Conservation (phyloP, 805 yeast species). For the Clavispora asparagi region DNA sequence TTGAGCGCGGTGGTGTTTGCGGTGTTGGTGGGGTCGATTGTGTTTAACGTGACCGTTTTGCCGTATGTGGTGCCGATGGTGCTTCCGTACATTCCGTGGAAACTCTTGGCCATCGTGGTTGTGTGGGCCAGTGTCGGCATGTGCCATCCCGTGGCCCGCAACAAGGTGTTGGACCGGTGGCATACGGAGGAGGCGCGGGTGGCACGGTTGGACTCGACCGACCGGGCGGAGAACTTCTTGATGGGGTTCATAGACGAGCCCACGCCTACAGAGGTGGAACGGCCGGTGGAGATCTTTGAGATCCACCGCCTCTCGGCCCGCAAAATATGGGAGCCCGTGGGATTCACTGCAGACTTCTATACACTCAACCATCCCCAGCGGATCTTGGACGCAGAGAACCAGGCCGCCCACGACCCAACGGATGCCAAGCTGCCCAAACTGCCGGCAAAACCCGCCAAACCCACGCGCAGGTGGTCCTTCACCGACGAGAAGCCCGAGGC, state of each 20-base stretch:
- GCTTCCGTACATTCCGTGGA: conserved; percentile 21
- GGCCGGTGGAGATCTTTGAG: conserved; percentile 63
- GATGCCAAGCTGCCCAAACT: not conserved
- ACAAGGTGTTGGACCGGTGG: conserved; percentile 39
- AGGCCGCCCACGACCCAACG: not conserved
- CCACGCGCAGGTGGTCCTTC: no score
- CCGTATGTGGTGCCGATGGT: conserved; percentile 28
- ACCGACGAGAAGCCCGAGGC: no score
- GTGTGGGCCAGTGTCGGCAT: conserved; percentile 46
- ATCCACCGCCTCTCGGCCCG: conserved; percentile 49
- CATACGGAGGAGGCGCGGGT: conserved; percentile 65
- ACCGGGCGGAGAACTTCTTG: conserved; percentile 41
- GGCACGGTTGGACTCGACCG: conserved; percentile 41
- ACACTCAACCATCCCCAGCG: conserved; percentile 38
- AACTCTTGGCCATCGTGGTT: conserved; percentile 26
- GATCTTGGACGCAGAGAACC: not conserved
- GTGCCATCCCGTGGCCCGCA: conserved; percentile 54
- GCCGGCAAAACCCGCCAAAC: no score
- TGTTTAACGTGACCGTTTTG: conserved; percentile 19
- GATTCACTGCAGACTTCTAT: conserved; percentile 52
- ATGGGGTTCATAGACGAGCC: conserved; percentile 9
- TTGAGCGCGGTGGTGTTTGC: conserved; percentile 51
- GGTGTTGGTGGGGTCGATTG: conserved; percentile 20
- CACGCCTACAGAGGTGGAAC: conserved; percentile 8
- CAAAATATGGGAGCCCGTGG: conserved; percentile 60